Base-by-base conservation (phyloP, 2,329 filamentous ascomycete species). In the Coniochaeta sp. region DNA sequence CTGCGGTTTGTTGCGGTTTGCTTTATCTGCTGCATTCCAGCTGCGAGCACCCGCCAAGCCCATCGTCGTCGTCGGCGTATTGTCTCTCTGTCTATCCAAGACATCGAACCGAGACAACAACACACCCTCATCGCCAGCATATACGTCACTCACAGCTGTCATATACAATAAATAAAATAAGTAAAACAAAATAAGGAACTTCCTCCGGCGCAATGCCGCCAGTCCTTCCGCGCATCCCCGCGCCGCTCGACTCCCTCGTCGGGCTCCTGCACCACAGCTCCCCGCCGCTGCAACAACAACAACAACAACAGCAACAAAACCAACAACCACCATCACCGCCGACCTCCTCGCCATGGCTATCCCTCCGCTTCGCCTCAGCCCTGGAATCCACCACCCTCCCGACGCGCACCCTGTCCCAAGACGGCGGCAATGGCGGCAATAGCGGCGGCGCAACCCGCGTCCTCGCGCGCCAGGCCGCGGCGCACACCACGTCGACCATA, bases 401-500 rank as follows among this genome's bases (percentile, higher is more conserved):
- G 62, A 34, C 12, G 55, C 54, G n/a, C 50, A 52, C 47, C 26
- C 24, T 26, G 24, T 47, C 19, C 12, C n/a, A n/a, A n/a, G n/a
- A n/a, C n/a, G n/a, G n/a, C n/a, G n/a, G n/a, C n/a, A n/a, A n/a
- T n/a, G n/a, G n/a, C n/a, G n/a, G n/a, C n/a, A 42, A 4, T 42
- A 19, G 42, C 42, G 24, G 32, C 24, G 58, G 58, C 28, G 60
- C 63, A 44, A 63, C 60, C 44, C 62, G 55, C 55, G 59, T 62
- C 30, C 55, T 65, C 56, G 50, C 59, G 2, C 63, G 65, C 22
- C 65, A 64, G 16, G 61, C 60, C 19, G 54, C 63, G 22, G 60
- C 55, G 34, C 34, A 60, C 26, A 68, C 62, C 2, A 67, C 69
- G 2, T 62, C 65, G 24, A 70, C 70, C 5, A 66, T 74, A 32